phyloP scores from a whole-genome alignment of 2,329 filamentous ascomycete species.

The Phaeophleospora eucalypticola region DNA sequence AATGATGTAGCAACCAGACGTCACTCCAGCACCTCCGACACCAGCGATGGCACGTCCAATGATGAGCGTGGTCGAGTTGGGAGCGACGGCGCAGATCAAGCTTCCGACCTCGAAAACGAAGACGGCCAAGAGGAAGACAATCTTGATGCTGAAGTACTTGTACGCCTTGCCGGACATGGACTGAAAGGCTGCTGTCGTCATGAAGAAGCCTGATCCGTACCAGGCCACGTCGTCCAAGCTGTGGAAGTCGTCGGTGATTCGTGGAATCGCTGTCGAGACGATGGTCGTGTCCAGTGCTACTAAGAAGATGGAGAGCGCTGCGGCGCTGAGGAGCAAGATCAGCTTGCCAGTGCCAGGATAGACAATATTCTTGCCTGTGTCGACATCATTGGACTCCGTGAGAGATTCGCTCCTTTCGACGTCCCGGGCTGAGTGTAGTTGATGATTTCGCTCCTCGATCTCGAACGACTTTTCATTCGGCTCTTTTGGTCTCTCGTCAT shows the following conservation, averaged over 20 bases:
- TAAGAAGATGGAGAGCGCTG: conserved; percentile 9
- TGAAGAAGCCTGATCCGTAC: conserved; percentile 35
- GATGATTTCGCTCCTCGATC: too few species aligned
- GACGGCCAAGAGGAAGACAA: conserved; percentile 34
- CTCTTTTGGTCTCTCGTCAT: too few species aligned
- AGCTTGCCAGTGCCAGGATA: conserved; percentile 2
- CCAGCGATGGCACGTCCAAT: conserved; percentile 39
- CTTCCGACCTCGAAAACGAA: conserved; percentile 43
- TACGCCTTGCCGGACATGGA: conserved; percentile 30
- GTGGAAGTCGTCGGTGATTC: conserved; percentile 47
- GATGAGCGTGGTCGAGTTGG: conserved; percentile 35
- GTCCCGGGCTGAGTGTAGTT: too few species aligned
- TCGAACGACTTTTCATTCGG: background rate
- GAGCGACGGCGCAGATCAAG: conserved; percentile 39
- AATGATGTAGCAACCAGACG: conserved; percentile 28
- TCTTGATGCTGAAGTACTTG: conserved; percentile 29
- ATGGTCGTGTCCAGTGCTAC: conserved; percentile 30
- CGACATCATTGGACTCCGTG: background rate
- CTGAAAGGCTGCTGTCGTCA: conserved; percentile 34
- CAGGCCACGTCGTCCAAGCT: conserved; percentile 45
- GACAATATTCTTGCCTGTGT: background rate
- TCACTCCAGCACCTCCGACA: conserved; percentile 34
- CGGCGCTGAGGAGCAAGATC: conserved; percentile 3
- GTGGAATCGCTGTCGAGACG: conserved; percentile 46
- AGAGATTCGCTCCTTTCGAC: background rate